Evolutionary conservation across 2,329 filamentous ascomycete genomes (phyloP).

Genomic region (Alternaria atra): DNA sequence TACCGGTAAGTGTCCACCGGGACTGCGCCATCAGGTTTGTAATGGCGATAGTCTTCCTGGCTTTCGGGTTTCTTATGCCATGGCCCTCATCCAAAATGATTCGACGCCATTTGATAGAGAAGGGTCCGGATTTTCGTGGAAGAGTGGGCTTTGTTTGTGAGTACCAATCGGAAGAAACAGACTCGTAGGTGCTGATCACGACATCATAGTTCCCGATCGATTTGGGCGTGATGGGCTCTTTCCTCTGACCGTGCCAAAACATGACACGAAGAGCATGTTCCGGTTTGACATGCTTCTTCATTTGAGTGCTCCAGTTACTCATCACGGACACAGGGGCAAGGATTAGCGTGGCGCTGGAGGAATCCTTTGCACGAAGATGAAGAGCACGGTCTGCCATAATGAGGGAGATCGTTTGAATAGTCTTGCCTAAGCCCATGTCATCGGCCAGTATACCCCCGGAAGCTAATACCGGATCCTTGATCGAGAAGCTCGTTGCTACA

Average conservation of each 20-base stretch:
- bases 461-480: conserved; percentile 70
- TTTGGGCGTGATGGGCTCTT: conserved; percentile 58
- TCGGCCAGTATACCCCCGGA: conserved; percentile 88
- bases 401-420: conserved; percentile 82
- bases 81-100: conserved; percentile 64
- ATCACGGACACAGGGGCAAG: conserved; percentile 85
- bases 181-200: conserved; percentile 86
- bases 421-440: conserved; percentile 94
- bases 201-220: conserved; percentile 75
- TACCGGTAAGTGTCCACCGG: conserved; percentile 70
- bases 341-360: conserved; percentile 72
- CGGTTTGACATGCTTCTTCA: conserved; percentile 73
- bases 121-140: conserved; percentile 55
- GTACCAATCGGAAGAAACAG: conserved; percentile 72
- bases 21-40: conserved; percentile 73
- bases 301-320: conserved; percentile 89
- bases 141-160: conserved; percentile 52
- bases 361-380: conserved; percentile 24
- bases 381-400: conserved; percentile 67
- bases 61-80: conserved; percentile 78
- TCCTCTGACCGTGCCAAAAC: conserved; percentile 74
- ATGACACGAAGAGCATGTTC: conserved; percentile 72
- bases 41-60: conserved; percentile 75
- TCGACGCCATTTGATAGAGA: conserved; percentile 76
- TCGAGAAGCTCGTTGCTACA: conserved; percentile 74